Evolutionary conservation across 768 basidiomycete genomes (phyloP).

Genomic region (Ephemerocybe angulata): DNA sequence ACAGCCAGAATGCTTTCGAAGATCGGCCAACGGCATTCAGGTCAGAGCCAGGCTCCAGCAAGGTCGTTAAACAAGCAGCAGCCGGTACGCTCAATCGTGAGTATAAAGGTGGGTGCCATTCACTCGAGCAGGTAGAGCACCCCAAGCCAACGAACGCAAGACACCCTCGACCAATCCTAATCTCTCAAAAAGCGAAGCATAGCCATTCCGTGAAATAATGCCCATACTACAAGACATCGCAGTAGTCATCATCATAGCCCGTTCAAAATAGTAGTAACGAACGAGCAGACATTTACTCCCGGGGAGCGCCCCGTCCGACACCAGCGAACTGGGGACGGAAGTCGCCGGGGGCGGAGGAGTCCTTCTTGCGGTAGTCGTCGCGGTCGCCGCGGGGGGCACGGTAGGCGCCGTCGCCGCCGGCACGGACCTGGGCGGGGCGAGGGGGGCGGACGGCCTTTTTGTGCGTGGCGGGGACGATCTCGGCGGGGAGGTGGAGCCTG

Average conservation of each 20-base stretch:
- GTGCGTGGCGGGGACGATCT: conserved; percentile 97
- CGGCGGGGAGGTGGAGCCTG: conserved; percentile 89
- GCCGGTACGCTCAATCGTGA: no score
- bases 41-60: no score
- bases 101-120: no score
- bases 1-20: no score
- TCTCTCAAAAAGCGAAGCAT: conserved; percentile 2
- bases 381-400: conserved; percentile 81
- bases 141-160: background rate
- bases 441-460: conserved; percentile 91
- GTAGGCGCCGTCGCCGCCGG: conserved; percentile 77
- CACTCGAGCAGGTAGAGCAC: no score
- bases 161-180: no score
- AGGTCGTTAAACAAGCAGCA: no score
- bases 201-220: conserved; percentile 17
- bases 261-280: conserved; percentile 4
- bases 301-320: conserved; percentile 83
- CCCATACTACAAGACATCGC: conserved; percentile 20
- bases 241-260: background rate
- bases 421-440: conserved; percentile 74
- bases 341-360: conserved; percentile 78
- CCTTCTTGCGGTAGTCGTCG: conserved; percentile 92
- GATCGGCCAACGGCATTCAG: no score
- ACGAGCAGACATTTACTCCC: conserved; percentile 45
- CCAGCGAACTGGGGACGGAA: conserved; percentile 87